Evolutionary conservation across 345 rosid species (phyloP), one percentile per base, ranked within the genome.

Genomic region (Euphorbia lathyris): DNA sequence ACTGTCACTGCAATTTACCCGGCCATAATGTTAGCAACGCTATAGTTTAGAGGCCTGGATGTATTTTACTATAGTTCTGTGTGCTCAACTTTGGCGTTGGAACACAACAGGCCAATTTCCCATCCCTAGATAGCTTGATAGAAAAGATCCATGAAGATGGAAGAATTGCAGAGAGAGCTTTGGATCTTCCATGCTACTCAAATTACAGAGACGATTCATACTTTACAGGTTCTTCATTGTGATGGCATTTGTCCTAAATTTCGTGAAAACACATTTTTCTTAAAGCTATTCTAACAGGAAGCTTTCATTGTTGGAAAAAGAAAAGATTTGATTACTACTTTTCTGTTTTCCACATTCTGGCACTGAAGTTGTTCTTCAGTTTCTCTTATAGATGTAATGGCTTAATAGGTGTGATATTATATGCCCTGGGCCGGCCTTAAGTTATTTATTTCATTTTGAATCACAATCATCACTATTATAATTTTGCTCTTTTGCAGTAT

Each of bases 111-210:
- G 82, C 85, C 48, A 91, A 91, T 74, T 94, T 95, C 79, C 66
- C 92, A 10, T 77, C 96, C 10, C 80, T 92, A 2, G 96, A 92
- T 76, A 82, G 88, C 67, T 81, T 92, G 36, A 72, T 87, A 19
- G 89, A 76, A 7, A 92, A 84, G 90, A 95, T 92, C 77, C 87
- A 86, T 7, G 91, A 87, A 67, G 99, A 95, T 68, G 70, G 89
- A 70, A 70, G 72, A 55, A 76, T 84, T 0, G 89, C 97, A 1
- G 97, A 92, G 79, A 82, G 50, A 77, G 99, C 92, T 62, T 90
- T 94, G 55, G 93, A 88, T 76, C 90, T 86, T 77, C 96, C 96
- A 1, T 13, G 65, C 0, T 94, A 87, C 74, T 77, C 84, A 0
- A 86, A 87, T 57, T 83, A 72, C 72, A 85, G 76, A 75, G 81